These are phyloP conservation scores for Hypericum perforatum DNA, from an alignment of 345 rosid species.

Conservation along the genomic window DNA sequence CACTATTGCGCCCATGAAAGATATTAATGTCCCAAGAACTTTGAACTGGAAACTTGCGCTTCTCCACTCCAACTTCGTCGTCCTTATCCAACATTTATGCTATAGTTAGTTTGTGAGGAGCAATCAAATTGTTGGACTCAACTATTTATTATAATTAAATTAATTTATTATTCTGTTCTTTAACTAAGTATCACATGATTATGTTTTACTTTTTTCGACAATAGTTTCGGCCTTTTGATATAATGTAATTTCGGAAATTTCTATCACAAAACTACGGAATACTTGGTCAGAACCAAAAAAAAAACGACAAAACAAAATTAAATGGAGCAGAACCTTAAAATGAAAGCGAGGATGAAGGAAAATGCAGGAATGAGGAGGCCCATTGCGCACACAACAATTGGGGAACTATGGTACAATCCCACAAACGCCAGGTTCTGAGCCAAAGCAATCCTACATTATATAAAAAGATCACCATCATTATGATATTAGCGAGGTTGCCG, in stretches of 20 bases:
- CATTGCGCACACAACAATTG: conserved; percentile 77
- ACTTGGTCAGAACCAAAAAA: background rate
- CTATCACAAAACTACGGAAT: too few species aligned
- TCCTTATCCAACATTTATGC: conserved; percentile 19
- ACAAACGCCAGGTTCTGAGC: conserved; percentile 61
- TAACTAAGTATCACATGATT: too few species aligned
- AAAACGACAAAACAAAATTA: background rate
- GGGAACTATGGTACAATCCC: conserved; percentile 63
- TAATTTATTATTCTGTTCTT: too few species aligned
- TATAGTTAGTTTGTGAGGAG: too few species aligned
- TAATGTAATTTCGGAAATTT: too few species aligned
- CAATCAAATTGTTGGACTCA: too few species aligned
- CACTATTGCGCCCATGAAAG: conserved; percentile 42
- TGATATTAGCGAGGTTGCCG: too few species aligned
- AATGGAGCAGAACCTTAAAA: conserved; percentile 38
- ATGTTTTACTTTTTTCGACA: too few species aligned
- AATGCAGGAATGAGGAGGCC: conserved; percentile 56
- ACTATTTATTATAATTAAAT: too few species aligned
- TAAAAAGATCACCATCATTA: background rate
- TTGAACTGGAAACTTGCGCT: conserved; percentile 36
- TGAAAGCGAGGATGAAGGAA: conserved; percentile 47
- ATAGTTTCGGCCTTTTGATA: too few species aligned
- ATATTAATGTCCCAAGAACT: conserved; percentile 39
- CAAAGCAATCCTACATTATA: conserved; percentile 38
- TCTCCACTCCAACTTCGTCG: conserved; percentile 37